Percentiles rank a stretch among this genome's conserved stretches.
These are phyloP conservation scores for Cylindrodendrum hubeiense DNA, from an alignment of 2,329 filamentous ascomycete genomes.

Conservation along the genomic window DNA sequence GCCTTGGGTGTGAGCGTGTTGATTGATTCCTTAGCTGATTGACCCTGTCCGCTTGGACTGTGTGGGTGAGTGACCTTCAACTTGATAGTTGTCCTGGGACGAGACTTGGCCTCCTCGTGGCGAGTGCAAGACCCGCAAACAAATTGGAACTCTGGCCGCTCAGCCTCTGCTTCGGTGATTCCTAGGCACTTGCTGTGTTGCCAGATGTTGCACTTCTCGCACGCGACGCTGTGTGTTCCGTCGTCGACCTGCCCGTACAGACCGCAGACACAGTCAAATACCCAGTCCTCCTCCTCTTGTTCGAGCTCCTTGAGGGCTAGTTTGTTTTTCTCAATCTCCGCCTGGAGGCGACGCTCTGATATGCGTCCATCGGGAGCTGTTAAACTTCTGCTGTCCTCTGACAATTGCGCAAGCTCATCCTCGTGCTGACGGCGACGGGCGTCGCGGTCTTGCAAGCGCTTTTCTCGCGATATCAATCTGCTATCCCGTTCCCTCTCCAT, in stretches of 20 bases:
- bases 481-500: slow-evolving; percentile 81
- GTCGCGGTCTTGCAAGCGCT: slow-evolving; percentile 88
- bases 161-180: slow-evolving; percentile 82
- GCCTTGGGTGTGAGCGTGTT: slow-evolving; percentile 6
- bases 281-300: slow-evolving; percentile 86
- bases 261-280: slow-evolving; percentile 95
- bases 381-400: slow-evolving; percentile 77
- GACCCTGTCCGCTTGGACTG: slow-evolving; percentile 19
- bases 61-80: slow-evolving; percentile 58
- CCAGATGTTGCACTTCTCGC: slow-evolving; percentile 95
- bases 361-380: slow-evolving; percentile 69
- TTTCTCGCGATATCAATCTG: slow-evolving; percentile 85
- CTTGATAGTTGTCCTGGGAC: slow-evolving; percentile 62
- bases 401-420: slow-evolving; percentile 83
- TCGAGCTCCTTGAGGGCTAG: slow-evolving; percentile 80
- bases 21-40: slow-evolving; percentile 23
- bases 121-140: slow-evolving; percentile 83
- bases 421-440: slow-evolving; percentile 85
- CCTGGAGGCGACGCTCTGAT: slow-evolving; percentile 84
- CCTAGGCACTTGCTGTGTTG: slow-evolving; percentile 95
- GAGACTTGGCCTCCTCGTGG: slow-evolving; percentile 74
- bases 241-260: slow-evolving; percentile 94
- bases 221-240: slow-evolving; percentile 92
- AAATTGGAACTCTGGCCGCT: slow-evolving; percentile 88
- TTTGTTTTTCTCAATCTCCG: slow-evolving; percentile 83